Evolutionary conservation across 2,329 filamentous ascomycete genomes (phyloP).

Genomic region (Hypoxylon sp.): DNA sequence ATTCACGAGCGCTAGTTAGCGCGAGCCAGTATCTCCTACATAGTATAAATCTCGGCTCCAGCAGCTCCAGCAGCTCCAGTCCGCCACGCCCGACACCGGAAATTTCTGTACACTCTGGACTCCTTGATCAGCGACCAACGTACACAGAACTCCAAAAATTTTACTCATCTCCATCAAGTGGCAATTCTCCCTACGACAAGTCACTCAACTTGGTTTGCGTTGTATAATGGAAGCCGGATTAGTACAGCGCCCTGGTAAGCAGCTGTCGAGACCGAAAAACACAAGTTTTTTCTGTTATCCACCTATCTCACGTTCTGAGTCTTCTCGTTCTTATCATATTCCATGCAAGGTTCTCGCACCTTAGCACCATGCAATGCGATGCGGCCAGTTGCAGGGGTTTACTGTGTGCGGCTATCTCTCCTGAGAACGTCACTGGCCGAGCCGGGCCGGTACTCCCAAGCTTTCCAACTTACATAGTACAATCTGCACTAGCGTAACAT

Average conservation of each 20-base stretch:
- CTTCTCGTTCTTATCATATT: slow-evolving; percentile 26
- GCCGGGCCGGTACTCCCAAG: slow-evolving; percentile 31
- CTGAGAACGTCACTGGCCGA: slow-evolving; percentile 32
- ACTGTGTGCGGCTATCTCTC: slow-evolving; percentile 40
- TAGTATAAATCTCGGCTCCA: slow-evolving; percentile 38
- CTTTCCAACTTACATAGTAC: slow-evolving; percentile 18
- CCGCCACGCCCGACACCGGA: slow-evolving; percentile 40
- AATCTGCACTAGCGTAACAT: slow-evolving; percentile 16
- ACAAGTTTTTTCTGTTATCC: slow-evolving; percentile 9
- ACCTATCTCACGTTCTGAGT: slow-evolving; percentile 3
- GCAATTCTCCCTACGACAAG: slow-evolving; percentile 1
- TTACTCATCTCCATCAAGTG: slow-evolving; percentile 5
- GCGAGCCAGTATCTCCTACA: slow-evolving; percentile 24
- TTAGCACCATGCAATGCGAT: slow-evolving; percentile 35
- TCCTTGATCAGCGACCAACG: slow-evolving; percentile 23
- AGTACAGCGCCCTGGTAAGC: not conserved
- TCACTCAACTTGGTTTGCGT: not conserved
- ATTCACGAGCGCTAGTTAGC: slow-evolving; percentile 33
- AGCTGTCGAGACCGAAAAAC: not conserved
- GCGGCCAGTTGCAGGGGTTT: slow-evolving; percentile 33
- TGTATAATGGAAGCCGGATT: not conserved
- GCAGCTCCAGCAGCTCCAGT: slow-evolving; percentile 23
- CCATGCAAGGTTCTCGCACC: slow-evolving; percentile 17
- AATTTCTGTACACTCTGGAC: slow-evolving; percentile 22
- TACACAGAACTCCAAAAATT: slow-evolving; percentile 3